Evolutionary conservation across 208 protist species (phyloP), one percentile per base, ranked within the genome.

Genomic region (Wallacemonas rigidus): DNA sequence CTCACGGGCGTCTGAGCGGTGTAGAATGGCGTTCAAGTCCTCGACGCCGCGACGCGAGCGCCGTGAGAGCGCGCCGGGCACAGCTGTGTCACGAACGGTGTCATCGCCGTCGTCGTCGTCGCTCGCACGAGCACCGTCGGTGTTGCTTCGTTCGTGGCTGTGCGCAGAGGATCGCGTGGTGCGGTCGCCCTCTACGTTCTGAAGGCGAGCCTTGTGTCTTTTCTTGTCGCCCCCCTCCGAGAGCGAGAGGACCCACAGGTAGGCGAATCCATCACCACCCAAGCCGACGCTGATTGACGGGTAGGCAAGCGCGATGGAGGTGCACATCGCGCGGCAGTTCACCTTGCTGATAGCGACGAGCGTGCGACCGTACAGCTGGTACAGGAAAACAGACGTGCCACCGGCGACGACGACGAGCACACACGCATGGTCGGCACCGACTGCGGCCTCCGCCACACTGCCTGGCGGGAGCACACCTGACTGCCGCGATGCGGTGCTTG

Each of bases 241-340:
- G 5, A 50, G 69, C 14, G 50, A 35, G 50, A 55, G 7, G 38
- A 58, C 17, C 47, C 39, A 68, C 67, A 64, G 63, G 64, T 26
- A 84, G 14, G 15, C 48, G 79, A 71, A 65, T 54, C 79, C 68
- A 70, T 72, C 47, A 43, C 38, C 58, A 75, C 70, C 65, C 67
- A 74, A 12, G 70, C 75, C 63, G 50, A 83, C 58, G 76, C 77
- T 72, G 55, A 88, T 39, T 72, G 68, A 82, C 17, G 76, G 75
- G 38, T 78, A 79, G 7, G 69, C 55, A 5, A 87, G 36, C 50
- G 78, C 74, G 39, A 87, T 72, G 12, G 77, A 78, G 5, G 75
- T 87, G 69, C 77, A 82, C 14, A 64, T 38, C 39, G 61, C 71
- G 44, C 44, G 65, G 39, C 55, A 76, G 47, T 65, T 38, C 3